Evolutionary conservation across 345 rosid species (phyloP), one percentile per base, ranked within the genome.

Genomic region (Dipteronia dyeriana): DNA sequence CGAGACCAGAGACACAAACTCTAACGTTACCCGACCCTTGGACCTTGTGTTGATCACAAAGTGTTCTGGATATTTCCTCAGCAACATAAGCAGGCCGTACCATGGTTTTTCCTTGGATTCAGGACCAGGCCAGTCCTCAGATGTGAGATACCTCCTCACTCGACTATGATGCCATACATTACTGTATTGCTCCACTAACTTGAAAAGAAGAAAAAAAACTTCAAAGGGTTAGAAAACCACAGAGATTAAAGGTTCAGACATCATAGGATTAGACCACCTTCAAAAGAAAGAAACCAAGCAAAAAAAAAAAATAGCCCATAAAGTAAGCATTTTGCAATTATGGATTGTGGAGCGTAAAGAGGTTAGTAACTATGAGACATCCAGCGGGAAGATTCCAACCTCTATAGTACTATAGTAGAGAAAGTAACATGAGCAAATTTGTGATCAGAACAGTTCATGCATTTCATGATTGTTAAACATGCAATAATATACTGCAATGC

Each of bases 1-100:
- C 12, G 99, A 94, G 74, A 97, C 99, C 53, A 97, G 93, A 65
- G 99, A 97, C 26, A 94, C 98, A 41, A 92, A 94, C 86, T 94
- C 99, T 62, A 80, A 82, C 0, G 95, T 90, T 57, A 94, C 87
- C 61, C 93, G 84, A 11, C 90, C 91, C 86, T 91, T 94, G 10
- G 98, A 94, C 77, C 97, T 90, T 6, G 90, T 92, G 88, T 92
- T 92, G 88, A 97, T 92, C 54, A 97, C 99, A 22, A 97, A 94
- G 79, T 97, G 98, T 79, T 94, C 98, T 0, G 97, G 98, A 67
- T 97, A 90, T 82, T 92, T 97, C 75, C 97, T 86, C 54, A 92
- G 90, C 78, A 96, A 83, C 93, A 85, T 91, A 34, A 96, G 93
- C 85, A 94, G 79, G 63, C 97, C 99, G 60, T 88, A 89, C 97